phyloP scores from a whole-genome alignment of 2,329 filamentous ascomycete species.

The Aspergillus sp. region DNA sequence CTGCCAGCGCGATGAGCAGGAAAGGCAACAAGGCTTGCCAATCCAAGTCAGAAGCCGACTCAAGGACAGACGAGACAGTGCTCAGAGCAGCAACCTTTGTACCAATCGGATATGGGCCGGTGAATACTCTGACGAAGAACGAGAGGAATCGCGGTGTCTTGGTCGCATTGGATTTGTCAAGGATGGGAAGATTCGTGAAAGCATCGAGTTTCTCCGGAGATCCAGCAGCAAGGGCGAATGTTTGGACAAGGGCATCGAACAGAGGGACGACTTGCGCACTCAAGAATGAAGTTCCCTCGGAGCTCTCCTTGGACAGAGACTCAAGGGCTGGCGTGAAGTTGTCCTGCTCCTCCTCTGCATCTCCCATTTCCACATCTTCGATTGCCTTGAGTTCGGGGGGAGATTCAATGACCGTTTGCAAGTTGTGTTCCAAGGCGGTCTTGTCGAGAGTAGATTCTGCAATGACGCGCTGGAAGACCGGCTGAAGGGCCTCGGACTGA shows the following conservation, averaged over 20 bases:
- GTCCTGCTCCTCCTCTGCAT: conserved; percentile 25
- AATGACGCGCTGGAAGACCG: conserved; percentile 61
- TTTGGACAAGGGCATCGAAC: conserved; percentile 33
- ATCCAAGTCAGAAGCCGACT: conserved; percentile 51
- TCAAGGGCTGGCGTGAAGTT: conserved; percentile 28
- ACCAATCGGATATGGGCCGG: conserved; percentile 61
- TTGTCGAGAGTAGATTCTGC: conserved; percentile 64
- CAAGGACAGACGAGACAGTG: conserved; percentile 52
- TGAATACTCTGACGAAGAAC: conserved; percentile 71
- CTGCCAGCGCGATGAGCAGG: conserved; percentile 64
- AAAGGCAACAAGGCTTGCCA: conserved; percentile 81
- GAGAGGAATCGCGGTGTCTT: conserved; percentile 62
- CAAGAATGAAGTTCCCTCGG: conserved; percentile 33
- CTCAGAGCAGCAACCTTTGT: conserved; percentile 64
- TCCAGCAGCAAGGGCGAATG: conserved; percentile 29
- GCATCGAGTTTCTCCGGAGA: conserved; percentile 24
- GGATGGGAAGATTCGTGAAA: conserved; percentile 34
- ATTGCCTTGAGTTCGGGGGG: conserved; percentile 44
- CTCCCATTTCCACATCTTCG: conserved; percentile 48
- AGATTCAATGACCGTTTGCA: conserved; percentile 63
- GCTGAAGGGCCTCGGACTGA: conserved; percentile 53
- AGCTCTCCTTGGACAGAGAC: conserved; percentile 21
- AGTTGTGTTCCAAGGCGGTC: conserved; percentile 65
- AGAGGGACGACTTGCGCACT: conserved; percentile 23
- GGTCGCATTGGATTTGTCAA: conserved; percentile 39